Conservation (phyloP, 78 protist genomes). For the Creolimax fragrantissima region DNA sequence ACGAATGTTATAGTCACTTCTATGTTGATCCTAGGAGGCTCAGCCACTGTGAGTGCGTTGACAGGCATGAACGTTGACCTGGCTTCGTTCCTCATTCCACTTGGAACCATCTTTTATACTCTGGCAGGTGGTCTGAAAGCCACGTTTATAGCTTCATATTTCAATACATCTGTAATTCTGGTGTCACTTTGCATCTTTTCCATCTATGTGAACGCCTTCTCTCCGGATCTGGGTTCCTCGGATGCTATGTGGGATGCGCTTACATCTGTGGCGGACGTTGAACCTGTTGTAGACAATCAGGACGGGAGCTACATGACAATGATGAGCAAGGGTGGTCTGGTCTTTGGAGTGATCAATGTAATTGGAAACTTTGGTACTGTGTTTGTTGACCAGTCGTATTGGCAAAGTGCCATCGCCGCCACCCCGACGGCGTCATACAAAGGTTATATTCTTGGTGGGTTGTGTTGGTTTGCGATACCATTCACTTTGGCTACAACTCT, state of each 20-base stretch:
- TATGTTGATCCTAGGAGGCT: slow-evolving; percentile 11
- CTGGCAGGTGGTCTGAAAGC: slow-evolving; percentile 16
- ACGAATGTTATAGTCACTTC: slow-evolving; percentile 13
- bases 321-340: slow-evolving; percentile 11
- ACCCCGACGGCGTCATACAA: slow-evolving; percentile 2
- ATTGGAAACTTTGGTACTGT: slow-evolving; percentile 21
- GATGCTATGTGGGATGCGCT: slow-evolving; percentile 1
- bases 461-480: slow-evolving; percentile 25
- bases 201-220: neutral
- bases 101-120: neutral
- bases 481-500: neutral
- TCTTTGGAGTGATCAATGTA: slow-evolving; percentile 12
- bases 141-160: neutral
- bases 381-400: slow-evolving; percentile 8
- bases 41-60: slow-evolving; percentile 7
- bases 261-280: neutral
- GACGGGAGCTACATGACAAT: slow-evolving; percentile 8
- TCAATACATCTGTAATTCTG: neutral
- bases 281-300: slow-evolving; percentile 4
- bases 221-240: neutral
- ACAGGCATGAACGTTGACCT: slow-evolving; percentile 15
- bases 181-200: neutral
- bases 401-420: slow-evolving; percentile 18
- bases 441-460: neutral
- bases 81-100: slow-evolving; percentile 19